Evolutionary conservation across 2,329 filamentous ascomycete genomes (phyloP).

Genomic region (Alternaria atra): DNA sequence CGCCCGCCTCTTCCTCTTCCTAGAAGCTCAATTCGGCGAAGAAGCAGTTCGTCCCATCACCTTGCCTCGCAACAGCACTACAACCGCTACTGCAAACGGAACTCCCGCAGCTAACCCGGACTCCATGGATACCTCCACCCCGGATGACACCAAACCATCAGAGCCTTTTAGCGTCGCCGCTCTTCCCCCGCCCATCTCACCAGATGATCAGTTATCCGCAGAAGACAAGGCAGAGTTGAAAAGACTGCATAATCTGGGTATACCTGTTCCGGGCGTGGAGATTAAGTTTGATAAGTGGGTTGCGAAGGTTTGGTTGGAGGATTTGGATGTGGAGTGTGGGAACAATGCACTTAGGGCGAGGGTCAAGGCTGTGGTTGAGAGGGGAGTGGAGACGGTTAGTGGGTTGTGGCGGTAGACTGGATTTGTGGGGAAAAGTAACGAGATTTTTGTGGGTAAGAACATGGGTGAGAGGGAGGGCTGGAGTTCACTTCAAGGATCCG

Average conservation of each 20-base stretch:
- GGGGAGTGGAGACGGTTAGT: constrained; percentile 81
- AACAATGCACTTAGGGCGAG: constrained; percentile 82
- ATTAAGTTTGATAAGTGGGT: constrained; percentile 88
- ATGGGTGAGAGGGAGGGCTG: neutral
- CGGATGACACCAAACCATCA: neutral
- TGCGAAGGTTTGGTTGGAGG: constrained; percentile 91
- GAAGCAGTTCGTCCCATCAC: constrained; percentile 83
- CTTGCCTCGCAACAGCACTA: constrained; percentile 63
- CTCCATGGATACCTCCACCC: neutral
- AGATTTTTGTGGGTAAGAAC: neutral
- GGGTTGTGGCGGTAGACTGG: constrained; percentile 38
- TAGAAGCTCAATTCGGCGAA: constrained; percentile 93
- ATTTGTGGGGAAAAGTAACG: neutral
- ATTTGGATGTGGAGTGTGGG: constrained; percentile 85
- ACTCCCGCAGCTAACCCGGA: constrained; percentile 8
- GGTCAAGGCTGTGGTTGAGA: constrained; percentile 87
- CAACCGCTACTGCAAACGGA: constrained; percentile 27
- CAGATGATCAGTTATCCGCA: constrained; percentile 12
- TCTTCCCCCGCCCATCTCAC: neutral
- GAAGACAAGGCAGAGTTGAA: constrained; percentile 68
- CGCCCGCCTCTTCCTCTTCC: constrained; percentile 88
- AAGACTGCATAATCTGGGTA: constrained; percentile 81
- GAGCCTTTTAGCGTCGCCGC: constrained; percentile 22
- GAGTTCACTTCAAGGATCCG: neutral
- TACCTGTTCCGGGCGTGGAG: constrained; percentile 87